Percentiles rank a stretch among this genome's conserved stretches.
These are phyloP conservation scores for Cucumis cinereus DNA, from an alignment of 306 rosid species.

Conservation along the genomic window DNA sequence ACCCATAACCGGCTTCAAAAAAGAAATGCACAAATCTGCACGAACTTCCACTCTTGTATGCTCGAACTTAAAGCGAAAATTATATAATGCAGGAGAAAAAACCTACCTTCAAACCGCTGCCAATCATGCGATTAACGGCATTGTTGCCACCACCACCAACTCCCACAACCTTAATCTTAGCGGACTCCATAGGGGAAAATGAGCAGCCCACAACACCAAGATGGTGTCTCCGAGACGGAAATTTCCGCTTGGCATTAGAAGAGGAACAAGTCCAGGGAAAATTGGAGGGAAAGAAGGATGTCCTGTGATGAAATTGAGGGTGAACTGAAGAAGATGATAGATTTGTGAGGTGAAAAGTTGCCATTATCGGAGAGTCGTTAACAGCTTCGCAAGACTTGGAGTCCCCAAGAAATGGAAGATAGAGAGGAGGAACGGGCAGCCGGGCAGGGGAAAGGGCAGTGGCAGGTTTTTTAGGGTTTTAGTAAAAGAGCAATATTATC, in stretches of 20 bases:
- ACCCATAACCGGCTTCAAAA: background rate
- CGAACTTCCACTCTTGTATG: background rate
- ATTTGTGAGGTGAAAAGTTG: conserved; percentile 30
- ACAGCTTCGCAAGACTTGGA: background rate
- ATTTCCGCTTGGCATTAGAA: conserved; percentile 18
- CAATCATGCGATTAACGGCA: conserved; percentile 95
- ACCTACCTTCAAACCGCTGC: conserved; percentile 65
- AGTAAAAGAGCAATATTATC: background rate
- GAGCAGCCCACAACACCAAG: conserved; percentile 32
- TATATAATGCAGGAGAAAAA: background rate
- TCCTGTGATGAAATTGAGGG: conserved; percentile 17
- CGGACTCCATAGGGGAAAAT: conserved; percentile 44
- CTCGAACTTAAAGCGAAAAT: background rate
- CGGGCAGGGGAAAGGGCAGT: background rate
- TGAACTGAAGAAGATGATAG: conserved; percentile 31
- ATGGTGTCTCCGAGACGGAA: conserved; percentile 14
- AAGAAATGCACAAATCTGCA: background rate
- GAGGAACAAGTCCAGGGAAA: conserved; percentile 11
- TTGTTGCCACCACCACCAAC: conserved; percentile 96
- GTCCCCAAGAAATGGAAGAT: background rate
- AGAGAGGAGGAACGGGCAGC: background rate
- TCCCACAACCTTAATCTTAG: conserved; percentile 88
- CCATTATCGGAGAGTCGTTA: conserved; percentile 19
- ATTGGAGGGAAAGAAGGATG: conserved; percentile 17
- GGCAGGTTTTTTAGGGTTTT: conserved; percentile 7